phyloP scores from a whole-genome alignment of 495 filamentous ascomycete species.

The Haplographium delicatum region DNA sequence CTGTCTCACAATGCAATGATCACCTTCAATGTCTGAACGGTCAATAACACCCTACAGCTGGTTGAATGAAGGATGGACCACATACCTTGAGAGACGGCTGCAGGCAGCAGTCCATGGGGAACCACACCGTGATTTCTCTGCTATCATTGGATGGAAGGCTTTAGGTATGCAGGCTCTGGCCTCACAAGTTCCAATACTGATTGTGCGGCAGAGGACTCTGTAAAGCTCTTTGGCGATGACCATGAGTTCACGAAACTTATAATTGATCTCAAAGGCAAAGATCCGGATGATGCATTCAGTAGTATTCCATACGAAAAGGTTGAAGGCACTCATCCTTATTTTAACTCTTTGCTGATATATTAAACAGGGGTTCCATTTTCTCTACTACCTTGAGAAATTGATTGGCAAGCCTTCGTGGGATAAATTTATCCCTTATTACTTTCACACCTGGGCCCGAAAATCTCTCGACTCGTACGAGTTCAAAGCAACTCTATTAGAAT shows the following conservation, averaged over 20 bases:
- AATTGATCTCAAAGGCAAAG: slow-evolving; percentile 78
- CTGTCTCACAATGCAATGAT: background rate
- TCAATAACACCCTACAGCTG: slow-evolving; percentile 43
- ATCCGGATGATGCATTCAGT: slow-evolving; percentile 93
- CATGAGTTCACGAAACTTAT: slow-evolving; percentile 92
- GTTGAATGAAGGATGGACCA: slow-evolving; percentile 96
- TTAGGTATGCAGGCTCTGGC: slow-evolving; percentile 37
- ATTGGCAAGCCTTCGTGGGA: slow-evolving; percentile 85
- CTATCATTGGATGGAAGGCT: slow-evolving; percentile 77
- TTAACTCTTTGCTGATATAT: background rate
- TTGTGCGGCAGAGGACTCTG: slow-evolving; percentile 52
- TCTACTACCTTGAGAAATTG: slow-evolving; percentile 80
- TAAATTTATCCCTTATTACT: slow-evolving; percentile 93
- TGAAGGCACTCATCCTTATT: too few species aligned
- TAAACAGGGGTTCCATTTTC: slow-evolving; percentile 62
- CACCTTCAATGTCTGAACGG: background rate
- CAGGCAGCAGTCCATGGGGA: slow-evolving; percentile 67
- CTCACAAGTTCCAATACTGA: slow-evolving; percentile 39
- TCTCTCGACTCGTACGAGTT: slow-evolving; percentile 92
- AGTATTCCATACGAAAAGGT: slow-evolving; percentile 72
- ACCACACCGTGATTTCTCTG: slow-evolving; percentile 81
- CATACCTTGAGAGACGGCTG: slow-evolving; percentile 83
- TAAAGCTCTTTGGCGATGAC: slow-evolving; percentile 68
- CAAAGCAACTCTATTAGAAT: slow-evolving; percentile 76
- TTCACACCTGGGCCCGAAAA: slow-evolving; percentile 70